phyloP scores from a whole-genome alignment of 108 stramenopile species.

The Fragilaria radians region DNA sequence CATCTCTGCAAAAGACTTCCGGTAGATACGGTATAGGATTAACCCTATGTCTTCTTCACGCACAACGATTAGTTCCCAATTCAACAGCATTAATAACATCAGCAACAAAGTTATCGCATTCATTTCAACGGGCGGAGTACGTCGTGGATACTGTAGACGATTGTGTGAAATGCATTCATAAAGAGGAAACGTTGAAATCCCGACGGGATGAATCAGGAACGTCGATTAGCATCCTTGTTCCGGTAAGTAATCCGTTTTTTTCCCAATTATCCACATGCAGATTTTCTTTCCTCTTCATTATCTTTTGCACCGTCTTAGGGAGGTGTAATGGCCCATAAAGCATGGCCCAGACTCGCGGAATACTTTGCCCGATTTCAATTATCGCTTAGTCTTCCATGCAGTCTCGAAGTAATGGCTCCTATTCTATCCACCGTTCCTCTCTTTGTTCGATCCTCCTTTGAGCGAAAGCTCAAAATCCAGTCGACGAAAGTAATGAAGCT shows the following conservation, averaged over 20 bases:
- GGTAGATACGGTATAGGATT: conserved; percentile 63
- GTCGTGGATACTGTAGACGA: conserved; percentile 65
- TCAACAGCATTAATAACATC: conserved; percentile 61
- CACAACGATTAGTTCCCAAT: conserved; percentile 71
- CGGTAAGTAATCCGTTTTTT: conserved; percentile 40
- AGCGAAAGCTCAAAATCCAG: background rate
- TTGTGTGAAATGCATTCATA: conserved; percentile 30
- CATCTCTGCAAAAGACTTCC: conserved; percentile 19
- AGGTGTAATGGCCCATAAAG: conserved; percentile 37
- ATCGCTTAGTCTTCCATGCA: conserved; percentile 45
- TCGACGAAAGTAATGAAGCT: background rate
- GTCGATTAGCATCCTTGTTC: conserved; percentile 63
- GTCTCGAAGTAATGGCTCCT: conserved; percentile 75
- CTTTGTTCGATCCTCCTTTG: conserved; percentile 39
- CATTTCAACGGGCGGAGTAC: conserved; percentile 42
- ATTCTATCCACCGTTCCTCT: conserved; percentile 48
- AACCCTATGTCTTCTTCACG: conserved; percentile 74
- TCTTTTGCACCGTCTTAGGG: conserved; percentile 33
- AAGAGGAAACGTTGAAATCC: conserved; percentile 33
- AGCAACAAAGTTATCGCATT: conserved; percentile 25
- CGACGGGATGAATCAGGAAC: conserved; percentile 53
- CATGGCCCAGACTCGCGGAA: conserved; percentile 73
- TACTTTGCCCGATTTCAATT: conserved; percentile 79
- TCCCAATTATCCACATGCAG: too few species aligned
- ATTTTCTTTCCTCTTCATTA: background rate